These are phyloP conservation scores for Inosperma sp. DNA, from an alignment of 768 basidiomycete genomes.

Conservation along the genomic window DNA sequence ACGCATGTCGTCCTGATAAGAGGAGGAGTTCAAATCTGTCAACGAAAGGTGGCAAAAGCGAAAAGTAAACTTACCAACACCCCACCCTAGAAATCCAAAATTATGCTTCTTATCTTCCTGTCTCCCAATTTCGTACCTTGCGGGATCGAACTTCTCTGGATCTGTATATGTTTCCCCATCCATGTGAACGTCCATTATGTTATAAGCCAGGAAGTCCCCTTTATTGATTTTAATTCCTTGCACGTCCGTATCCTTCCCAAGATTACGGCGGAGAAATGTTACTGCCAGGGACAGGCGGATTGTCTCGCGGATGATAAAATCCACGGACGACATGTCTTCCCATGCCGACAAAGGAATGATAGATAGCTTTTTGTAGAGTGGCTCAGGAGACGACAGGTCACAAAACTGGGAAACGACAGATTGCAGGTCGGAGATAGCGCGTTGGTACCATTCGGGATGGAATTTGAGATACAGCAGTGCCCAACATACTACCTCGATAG, in stretches of 20 bases:
- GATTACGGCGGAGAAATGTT: constrained; percentile 35
- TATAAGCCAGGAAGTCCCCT: constrained; percentile 36
- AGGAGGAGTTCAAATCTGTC: constrained; percentile 21
- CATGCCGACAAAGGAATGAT: constrained; percentile 32
- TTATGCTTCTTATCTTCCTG: constrained; percentile 31
- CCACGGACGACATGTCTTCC: constrained; percentile 34
- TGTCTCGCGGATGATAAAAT: constrained; percentile 32
- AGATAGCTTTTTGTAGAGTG: too few species aligned
- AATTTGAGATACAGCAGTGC: constrained; percentile 30
- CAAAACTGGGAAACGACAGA: constrained; percentile 28
- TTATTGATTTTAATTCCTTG: constrained; percentile 24
- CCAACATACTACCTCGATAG: constrained; percentile 31
- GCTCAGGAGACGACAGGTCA: constrained; percentile 13
- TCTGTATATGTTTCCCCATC: constrained; percentile 32
- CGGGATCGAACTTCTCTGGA: constrained; percentile 35
- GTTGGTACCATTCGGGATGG: constrained; percentile 33
- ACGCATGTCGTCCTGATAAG: too few species aligned
- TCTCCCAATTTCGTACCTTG: constrained; percentile 25
- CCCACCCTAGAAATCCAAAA: constrained; percentile 34
- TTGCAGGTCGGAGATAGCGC: constrained; percentile 28
- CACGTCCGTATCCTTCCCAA: constrained; percentile 27
- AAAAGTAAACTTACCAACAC: constrained; percentile 25
- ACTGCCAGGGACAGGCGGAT: too few species aligned
- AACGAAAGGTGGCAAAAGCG: background rate
- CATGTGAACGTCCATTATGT: too few species aligned